These are phyloP conservation scores for Pseudocercospora vitis DNA, from an alignment of 2,329 filamentous ascomycete genomes.

Conservation along the genomic window DNA sequence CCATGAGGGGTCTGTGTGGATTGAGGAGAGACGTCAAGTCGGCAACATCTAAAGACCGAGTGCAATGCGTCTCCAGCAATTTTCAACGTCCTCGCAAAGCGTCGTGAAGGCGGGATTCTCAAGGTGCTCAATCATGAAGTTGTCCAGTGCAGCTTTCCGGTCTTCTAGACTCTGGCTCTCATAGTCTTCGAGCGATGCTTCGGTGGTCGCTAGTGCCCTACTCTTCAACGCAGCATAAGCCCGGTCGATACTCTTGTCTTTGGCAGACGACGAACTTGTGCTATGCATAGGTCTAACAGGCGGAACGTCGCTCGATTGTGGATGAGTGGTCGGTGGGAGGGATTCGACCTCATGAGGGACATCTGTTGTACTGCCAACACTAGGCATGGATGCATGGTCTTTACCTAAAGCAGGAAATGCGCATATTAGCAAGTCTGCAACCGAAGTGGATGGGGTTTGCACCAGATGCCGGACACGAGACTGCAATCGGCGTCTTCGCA, in stretches of 20 bases:
- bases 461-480: no score
- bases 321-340: constrained; percentile 14
- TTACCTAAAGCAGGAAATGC: no score
- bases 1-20: no score
- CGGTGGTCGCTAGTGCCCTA: not conserved
- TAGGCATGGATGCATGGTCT: constrained; percentile 18
- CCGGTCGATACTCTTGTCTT: constrained; percentile 8
- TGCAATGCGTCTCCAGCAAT: constrained; percentile 51
- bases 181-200: constrained; percentile 35
- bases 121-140: constrained; percentile 53
- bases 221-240: constrained; percentile 12
- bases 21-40: not conserved
- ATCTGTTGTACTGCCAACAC: constrained; percentile 30
- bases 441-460: no score
- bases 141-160: constrained; percentile 47
- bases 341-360: constrained; percentile 32
- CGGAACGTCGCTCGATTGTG: not conserved
- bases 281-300: not conserved
- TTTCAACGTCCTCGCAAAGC: constrained; percentile 53
- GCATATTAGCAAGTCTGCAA: no score
- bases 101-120: constrained; percentile 52
- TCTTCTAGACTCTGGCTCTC: constrained; percentile 43
- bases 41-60: constrained; percentile 40
- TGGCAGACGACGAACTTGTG: not conserved
- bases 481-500: no score